Evolutionary conservation across 345 rosid genomes (phyloP).

Genomic region (rapeseed (Brassica napus)): DNA sequence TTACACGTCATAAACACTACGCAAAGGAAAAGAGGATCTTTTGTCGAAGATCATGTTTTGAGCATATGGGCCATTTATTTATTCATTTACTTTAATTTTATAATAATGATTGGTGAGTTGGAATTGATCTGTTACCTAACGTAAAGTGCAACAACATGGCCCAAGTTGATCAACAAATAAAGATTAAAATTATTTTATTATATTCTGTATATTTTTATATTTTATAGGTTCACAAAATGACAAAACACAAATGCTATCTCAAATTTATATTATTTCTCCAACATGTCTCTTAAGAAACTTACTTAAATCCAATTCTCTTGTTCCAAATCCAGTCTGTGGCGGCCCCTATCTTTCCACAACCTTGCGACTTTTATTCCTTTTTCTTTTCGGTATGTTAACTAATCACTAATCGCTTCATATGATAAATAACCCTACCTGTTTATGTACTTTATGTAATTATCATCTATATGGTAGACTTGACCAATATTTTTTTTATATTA

Average conservation of each 20-base stretch:
- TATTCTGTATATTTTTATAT: not conserved
- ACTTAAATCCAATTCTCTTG: conserved; percentile 21
- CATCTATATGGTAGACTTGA: conserved; percentile 11
- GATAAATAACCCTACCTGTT: conserved; percentile 11
- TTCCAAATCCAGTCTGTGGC: conserved; percentile 26
- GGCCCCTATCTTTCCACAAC: conserved; percentile 20
- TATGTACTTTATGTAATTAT: conserved; percentile 3
- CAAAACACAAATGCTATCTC: conserved; percentile 16
- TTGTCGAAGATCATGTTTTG: conserved; percentile 37
- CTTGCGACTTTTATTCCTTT: conserved; percentile 6
- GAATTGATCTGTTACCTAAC: conserved; percentile 44
- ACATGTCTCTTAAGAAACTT: conserved; percentile 22
- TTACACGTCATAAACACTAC: conserved; percentile 38
- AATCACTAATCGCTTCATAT: not conserved
- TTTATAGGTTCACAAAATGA: conserved; percentile 23
- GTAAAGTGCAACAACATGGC: conserved; percentile 43
- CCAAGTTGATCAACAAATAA: conserved; percentile 30
- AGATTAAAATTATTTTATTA: not conserved
- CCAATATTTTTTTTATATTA: not conserved
- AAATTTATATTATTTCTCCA: conserved; percentile 22
- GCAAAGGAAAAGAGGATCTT: conserved; percentile 27
- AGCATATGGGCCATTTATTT: conserved; percentile 31
- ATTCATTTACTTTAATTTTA: conserved; percentile 9
- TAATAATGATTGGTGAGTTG: conserved; percentile 40
- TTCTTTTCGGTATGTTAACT: not conserved